phyloP scores from a whole-genome alignment of 257 asterid species.

The Solanum rostratum region DNA sequence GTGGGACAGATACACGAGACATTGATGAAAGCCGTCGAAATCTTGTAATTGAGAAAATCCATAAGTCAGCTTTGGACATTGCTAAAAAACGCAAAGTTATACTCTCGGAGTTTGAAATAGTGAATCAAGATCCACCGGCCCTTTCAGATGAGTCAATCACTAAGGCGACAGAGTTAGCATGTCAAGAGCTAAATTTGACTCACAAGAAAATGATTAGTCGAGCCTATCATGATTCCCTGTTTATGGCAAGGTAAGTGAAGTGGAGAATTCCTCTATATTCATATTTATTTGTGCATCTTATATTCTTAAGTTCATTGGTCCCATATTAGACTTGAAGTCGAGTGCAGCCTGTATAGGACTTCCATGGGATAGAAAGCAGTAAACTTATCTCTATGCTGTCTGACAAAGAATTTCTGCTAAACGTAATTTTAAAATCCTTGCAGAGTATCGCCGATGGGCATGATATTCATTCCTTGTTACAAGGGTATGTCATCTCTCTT shows the following conservation, averaged over 20 bases:
- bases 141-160: slow-evolving; percentile 46
- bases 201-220: slow-evolving; percentile 92
- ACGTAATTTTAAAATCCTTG: background rate
- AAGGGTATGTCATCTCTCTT: slow-evolving; percentile 41
- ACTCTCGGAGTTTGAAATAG: slow-evolving; percentile 61
- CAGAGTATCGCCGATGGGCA: slow-evolving; percentile 92
- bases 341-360: background rate
- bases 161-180: slow-evolving; percentile 73
- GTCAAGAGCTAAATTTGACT: slow-evolving; percentile 54
- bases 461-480: slow-evolving; percentile 95
- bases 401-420: background rate
- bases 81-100: slow-evolving; percentile 50
- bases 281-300: background rate
- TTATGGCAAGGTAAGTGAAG: slow-evolving; percentile 83
- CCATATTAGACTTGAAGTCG: background rate
- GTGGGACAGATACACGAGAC: slow-evolving; percentile 70
- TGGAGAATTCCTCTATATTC: background rate
- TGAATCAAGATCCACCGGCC: slow-evolving; percentile 97
- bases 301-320: background rate
- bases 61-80: slow-evolving; percentile 46
- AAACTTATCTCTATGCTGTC: background rate
- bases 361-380: background rate
- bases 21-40: slow-evolving; percentile 77
- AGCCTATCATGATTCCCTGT: slow-evolving; percentile 91
- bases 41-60: slow-evolving; percentile 53